A percentile compares a stretch with the other conserved stretches of the same genome.
Conservation (phyloP, 108 stramenopile species). For the Parietichytrium sp. region DNA sequence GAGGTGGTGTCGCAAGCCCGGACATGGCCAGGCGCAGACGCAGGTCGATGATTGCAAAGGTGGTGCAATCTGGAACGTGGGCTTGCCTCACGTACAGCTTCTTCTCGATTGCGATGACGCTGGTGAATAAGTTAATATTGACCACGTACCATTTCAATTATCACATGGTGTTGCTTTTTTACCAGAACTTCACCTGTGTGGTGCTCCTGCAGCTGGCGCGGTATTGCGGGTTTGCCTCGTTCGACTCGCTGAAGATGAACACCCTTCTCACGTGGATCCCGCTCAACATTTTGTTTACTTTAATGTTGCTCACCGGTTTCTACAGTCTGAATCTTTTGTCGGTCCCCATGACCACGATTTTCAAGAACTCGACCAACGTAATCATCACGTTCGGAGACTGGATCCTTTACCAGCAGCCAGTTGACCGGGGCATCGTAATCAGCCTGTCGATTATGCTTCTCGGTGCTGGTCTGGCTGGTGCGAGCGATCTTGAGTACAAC, state of each 20-base stretch:
- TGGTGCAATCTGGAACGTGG: too few species aligned
- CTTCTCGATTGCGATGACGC: constrained; percentile 90
- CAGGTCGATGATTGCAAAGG: too few species aligned
- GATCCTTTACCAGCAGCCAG: constrained; percentile 68
- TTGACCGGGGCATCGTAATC: constrained; percentile 70
- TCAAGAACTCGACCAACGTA: constrained; percentile 96
- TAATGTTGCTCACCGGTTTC: constrained; percentile 95
- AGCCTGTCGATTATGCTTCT: constrained; percentile 85
- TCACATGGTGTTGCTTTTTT: constrained; percentile 77
- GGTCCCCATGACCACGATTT: constrained; percentile 93
- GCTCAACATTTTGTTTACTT: constrained; percentile 88
- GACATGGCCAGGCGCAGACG: too few species aligned
- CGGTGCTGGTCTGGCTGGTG: constrained; percentile 88
- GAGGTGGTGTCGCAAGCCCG: too few species aligned
- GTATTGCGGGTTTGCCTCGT: constrained; percentile 47
- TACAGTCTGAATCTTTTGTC: constrained; percentile 72
- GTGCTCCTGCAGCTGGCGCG: constrained; percentile 65
- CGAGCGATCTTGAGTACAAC: constrained; percentile 76
- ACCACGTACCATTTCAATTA: constrained; percentile 51
- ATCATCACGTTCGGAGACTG: constrained; percentile 69
- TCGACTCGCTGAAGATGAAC: constrained; percentile 81
- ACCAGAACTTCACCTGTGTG: constrained; percentile 78
- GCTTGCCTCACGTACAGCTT: constrained; percentile 73
- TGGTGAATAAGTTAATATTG: constrained; percentile 81
- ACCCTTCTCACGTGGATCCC: constrained; percentile 87